A percentile compares a stretch with the other conserved stretches of the same genome.
phyloP scores from a whole-genome alignment of 2,329 filamentous ascomycete genomes.

The Aspergillus clavatus region DNA sequence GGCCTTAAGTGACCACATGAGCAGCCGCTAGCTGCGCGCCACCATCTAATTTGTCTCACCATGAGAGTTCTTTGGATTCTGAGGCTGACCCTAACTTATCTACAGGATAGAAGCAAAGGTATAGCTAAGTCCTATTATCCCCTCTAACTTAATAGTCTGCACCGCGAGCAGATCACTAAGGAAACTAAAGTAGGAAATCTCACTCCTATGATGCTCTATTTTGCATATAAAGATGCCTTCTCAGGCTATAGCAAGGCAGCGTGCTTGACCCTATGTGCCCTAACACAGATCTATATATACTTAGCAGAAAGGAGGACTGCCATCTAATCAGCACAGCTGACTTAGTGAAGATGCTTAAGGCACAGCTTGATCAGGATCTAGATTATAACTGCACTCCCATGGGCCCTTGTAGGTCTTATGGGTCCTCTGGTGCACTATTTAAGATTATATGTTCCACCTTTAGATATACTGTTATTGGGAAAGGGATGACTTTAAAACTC shows the following conservation, averaged over 20 bases:
- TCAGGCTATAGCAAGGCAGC: slow-evolving; percentile 20
- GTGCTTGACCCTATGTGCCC: slow-evolving; percentile 19
- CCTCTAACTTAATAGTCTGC: slow-evolving; percentile 10
- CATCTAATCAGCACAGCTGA: slow-evolving; percentile 16
- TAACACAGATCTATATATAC: slow-evolving; percentile 19
- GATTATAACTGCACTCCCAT: slow-evolving; percentile 26
- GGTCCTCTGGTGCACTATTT: slow-evolving; percentile 25
- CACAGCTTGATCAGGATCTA: slow-evolving; percentile 25
- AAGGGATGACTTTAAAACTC: slow-evolving; percentile 23
- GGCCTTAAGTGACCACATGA: slow-evolving; percentile 9
- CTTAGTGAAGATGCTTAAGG: slow-evolving; percentile 19
- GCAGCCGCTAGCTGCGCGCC: slow-evolving; percentile 11
- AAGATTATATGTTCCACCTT: slow-evolving; percentile 24
- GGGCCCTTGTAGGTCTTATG: slow-evolving; percentile 21
- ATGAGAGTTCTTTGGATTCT: slow-evolving; percentile 12
- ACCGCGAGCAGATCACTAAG: slow-evolving; percentile 5
- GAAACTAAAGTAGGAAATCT: slow-evolving; percentile 10
- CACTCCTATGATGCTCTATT: slow-evolving; percentile 14
- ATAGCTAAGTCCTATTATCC: slow-evolving; percentile 21
- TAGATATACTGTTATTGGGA: slow-evolving; percentile 22
- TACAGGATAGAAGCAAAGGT: slow-evolving; percentile 18
- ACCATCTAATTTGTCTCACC: slow-evolving; percentile 6
- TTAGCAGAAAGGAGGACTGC: slow-evolving; percentile 5
- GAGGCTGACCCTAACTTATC: slow-evolving; percentile 13
- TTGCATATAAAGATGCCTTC: slow-evolving; percentile 25